A percentile compares a stretch with the other conserved stretches of the same genome.
Conservation (phyloP, 2,329 filamentous ascomycete genomes). For the Fusarium sambucinum region DNA sequence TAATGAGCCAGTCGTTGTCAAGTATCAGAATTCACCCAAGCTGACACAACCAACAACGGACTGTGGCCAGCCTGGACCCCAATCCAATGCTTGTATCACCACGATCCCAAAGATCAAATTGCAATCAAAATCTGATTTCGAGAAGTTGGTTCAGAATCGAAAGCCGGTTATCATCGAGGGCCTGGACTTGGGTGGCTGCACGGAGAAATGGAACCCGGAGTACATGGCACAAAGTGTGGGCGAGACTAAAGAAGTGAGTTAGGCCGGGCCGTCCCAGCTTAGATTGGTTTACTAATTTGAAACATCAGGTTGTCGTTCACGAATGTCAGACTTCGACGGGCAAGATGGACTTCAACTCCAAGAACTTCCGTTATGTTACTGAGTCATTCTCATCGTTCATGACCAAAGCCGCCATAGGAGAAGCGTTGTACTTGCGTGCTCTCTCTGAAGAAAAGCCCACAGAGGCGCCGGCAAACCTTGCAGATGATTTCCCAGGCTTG, state of each 20-base stretch:
- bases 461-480: constrained; percentile 76
- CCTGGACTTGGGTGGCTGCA: constrained; percentile 75
- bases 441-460: constrained; percentile 77
- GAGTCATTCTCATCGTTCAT: constrained; percentile 77
- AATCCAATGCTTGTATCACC: constrained; percentile 39
- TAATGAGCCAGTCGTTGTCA: constrained; percentile 13
- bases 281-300: constrained; percentile 14
- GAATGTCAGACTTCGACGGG: constrained; percentile 66
- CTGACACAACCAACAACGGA: constrained; percentile 34
- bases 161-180: constrained; percentile 72
- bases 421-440: constrained; percentile 80
- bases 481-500: constrained; percentile 77
- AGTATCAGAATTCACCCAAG: constrained; percentile 49
- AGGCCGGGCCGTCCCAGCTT: background rate
- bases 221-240: constrained; percentile 76
- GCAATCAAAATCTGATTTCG: constrained; percentile 68
- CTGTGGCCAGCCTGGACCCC: background rate
- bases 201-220: constrained; percentile 73
- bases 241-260: constrained; percentile 67
- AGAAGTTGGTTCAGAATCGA: constrained; percentile 66
- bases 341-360: constrained; percentile 83
- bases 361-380: constrained; percentile 84
- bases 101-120: constrained; percentile 66
- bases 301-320: constrained; percentile 76
- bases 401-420: constrained; percentile 67